Base-by-base conservation (phyloP, 2,329 filamentous ascomycete species). In the Exserohilum turcica region DNA sequence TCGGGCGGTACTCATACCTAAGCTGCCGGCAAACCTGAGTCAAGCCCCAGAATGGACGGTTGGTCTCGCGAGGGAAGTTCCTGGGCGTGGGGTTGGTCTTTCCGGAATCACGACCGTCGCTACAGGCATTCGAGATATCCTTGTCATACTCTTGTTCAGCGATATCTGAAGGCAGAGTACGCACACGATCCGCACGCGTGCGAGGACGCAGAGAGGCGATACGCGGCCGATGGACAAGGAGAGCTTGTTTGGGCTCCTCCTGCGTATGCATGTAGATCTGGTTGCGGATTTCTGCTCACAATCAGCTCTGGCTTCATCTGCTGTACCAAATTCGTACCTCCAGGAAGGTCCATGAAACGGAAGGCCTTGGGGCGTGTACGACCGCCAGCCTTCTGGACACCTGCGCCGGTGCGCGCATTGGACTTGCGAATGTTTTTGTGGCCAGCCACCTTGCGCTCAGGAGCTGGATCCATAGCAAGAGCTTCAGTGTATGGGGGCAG, bases 1-100 rank as follows among this genome's bases (percentile, higher is more conserved):
- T 42, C 0, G 65, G 63, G 6, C 63, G 62, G 32, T 59, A 72
- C 37, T 73, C 70, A 1, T 44, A 8, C 24, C 70, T 65, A 7
- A 73, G 49, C 35, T 63, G 58, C 8, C 43, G 57, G 44, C 56
- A 67, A 7, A 67, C 68, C 33, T 71, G 67, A 0, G 68, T 67
- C 1, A 73, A 40, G 1, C 60, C 66, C 29, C 56, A 60, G 44
- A 61, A 69, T 0, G 66, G 65, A n/a, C 68, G 67, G 13, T 62
- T 62, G 6, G 52, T 61, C 16, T 61, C 57, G 13, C 61, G 57
- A 3, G 36, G 24, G 13, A 51, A 15, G 1, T 21, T 16, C 5
- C 15, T 27, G 7, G 37, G 46, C 5, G 15, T 27, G 7, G 37
- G 46, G 35, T 61, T 56, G 4, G 37, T 15, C n/a, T 54, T 51